Conservation (phyloP, 192 early-diverging fungal species). For the Jimgerdemannia flammicorona region DNA sequence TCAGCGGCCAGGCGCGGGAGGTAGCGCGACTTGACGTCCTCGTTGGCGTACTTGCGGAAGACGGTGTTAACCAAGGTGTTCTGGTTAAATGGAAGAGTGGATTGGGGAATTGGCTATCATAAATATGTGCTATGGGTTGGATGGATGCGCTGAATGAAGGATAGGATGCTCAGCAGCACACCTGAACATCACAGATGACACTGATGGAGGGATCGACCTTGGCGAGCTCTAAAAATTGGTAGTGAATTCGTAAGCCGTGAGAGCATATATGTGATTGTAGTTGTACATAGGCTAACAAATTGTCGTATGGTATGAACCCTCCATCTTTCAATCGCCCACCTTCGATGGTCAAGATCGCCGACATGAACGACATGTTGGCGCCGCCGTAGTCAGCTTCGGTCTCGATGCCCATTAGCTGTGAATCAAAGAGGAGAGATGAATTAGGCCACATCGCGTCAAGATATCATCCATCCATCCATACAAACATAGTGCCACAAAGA, state of each 20-base stretch:
- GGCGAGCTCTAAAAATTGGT: slow-evolving; percentile 66
- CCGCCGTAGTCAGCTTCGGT: slow-evolving; percentile 78
- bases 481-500: too few species aligned
- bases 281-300: too few species aligned
- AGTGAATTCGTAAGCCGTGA: background rate
- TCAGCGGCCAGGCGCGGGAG: slow-evolving; percentile 78
- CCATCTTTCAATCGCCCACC: slow-evolving; percentile 23
- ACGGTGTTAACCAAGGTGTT: slow-evolving; percentile 97
- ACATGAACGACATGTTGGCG: slow-evolving; percentile 74
- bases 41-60: slow-evolving; percentile 77
- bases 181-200: slow-evolving; percentile 89
- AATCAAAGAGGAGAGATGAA: background rate
- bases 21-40: slow-evolving; percentile 77
- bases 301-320: background rate
- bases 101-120: background rate
- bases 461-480: too few species aligned
- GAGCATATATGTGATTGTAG: too few species aligned
- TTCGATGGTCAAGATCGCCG: slow-evolving; percentile 84
- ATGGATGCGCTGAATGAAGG: background rate
- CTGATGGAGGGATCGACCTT: slow-evolving; percentile 92
- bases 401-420: slow-evolving; percentile 91
- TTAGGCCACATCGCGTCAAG: background rate
- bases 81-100: slow-evolving; percentile 30
- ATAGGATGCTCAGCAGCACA: slow-evolving; percentile 10
- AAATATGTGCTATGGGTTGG: background rate